Base-by-base conservation (phyloP, 192 early-diverging fungal genomes). In the Backusella psychrophila region DNA sequence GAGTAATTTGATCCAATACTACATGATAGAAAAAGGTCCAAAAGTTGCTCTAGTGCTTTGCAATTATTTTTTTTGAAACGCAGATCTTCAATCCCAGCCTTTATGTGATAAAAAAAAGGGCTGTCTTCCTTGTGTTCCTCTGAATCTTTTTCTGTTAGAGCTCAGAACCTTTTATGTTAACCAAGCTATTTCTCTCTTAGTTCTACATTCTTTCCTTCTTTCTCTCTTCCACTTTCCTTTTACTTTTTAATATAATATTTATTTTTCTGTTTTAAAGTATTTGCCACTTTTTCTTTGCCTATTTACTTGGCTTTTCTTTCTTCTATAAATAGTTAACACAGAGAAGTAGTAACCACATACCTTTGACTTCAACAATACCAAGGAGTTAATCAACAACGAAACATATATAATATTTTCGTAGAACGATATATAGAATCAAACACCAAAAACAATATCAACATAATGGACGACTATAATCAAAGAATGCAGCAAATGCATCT, bases 1-100 rank as follows among this genome's bases (percentile, higher is more conserved):
- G 59, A 39, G 53, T 74, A 31, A 49, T 36, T 74, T 65, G 73
- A 74, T 74, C 56, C 56, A 26, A 56, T 74, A 35, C 72, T 39
- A 39, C 65, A 63, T 36, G 39, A 66, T 17, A 74, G 21, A 29
- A 14, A 70, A 26, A 42, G 9, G 19, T 15, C 6, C 71, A 26
- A 44, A 63, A 63, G 21, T 3, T 29, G 56, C 56, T 26, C 11
- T 63, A 63, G 56, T 63, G 21, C 11, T 29, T 26, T 49, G 46
- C 56, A 29, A 63, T 63, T 53, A 6, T 63, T 12, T 29, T 39
- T 63, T 63, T 63, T 63, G 26, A 63, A 63, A 63, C 56, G 26
- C 56, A 63, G 56, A 63, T 63, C 56, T 63, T 63, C 9, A 63
- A 63, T 63, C 56, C 56, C 56, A 63, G 56, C 56, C 23, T 26